Evolutionary conservation across 805 yeast genomes (phyloP).

Genomic region (Nakazawaea peltata): DNA sequence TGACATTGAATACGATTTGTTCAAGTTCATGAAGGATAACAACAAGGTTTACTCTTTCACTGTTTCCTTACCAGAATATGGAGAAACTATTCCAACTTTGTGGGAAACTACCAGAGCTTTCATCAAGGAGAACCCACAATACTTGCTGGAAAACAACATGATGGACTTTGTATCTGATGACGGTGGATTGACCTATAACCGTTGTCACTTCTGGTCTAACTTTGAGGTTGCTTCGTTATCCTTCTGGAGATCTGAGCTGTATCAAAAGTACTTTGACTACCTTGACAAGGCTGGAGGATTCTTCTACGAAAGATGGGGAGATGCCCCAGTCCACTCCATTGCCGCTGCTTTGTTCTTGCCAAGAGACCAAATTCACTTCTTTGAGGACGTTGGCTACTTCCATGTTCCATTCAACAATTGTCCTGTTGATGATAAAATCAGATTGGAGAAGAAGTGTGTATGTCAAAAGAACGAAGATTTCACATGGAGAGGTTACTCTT

Average conservation of each 20-base stretch:
- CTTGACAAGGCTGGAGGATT: slow-evolving; percentile 85
- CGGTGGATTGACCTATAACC: slow-evolving; percentile 60
- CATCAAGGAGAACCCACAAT: slow-evolving; percentile 50
- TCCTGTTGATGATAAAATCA: slow-evolving; percentile 59
- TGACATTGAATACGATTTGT: slow-evolving; percentile 74
- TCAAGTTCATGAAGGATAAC: slow-evolving; percentile 76
- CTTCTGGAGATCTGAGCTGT: slow-evolving; percentile 71
- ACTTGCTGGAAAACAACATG: slow-evolving; percentile 51
- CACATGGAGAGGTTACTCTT: slow-evolving; percentile 69
- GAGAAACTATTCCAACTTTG: slow-evolving; percentile 62
- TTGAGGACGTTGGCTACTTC: slow-evolving; percentile 78
- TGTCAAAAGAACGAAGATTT: slow-evolving; percentile 70
- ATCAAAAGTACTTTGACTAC: slow-evolving; percentile 59
- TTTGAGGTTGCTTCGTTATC: slow-evolving; percentile 73
- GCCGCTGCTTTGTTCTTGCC: slow-evolving; percentile 77
- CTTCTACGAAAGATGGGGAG: slow-evolving; percentile 92
- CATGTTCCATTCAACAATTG: slow-evolving; percentile 79
- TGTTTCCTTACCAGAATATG: slow-evolving; percentile 69
- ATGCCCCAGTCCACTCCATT: slow-evolving; percentile 86
- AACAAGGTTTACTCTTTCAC: slow-evolving; percentile 71
- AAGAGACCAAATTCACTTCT: slow-evolving; percentile 65
- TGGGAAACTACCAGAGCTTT: slow-evolving; percentile 68
- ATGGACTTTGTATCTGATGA: slow-evolving; percentile 67
- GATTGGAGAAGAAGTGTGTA: slow-evolving; percentile 55
- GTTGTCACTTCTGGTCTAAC: slow-evolving; percentile 90